Evolutionary conservation across 805 yeast genomes (phyloP).

Genomic region (Teunomyces cretensis): DNA sequence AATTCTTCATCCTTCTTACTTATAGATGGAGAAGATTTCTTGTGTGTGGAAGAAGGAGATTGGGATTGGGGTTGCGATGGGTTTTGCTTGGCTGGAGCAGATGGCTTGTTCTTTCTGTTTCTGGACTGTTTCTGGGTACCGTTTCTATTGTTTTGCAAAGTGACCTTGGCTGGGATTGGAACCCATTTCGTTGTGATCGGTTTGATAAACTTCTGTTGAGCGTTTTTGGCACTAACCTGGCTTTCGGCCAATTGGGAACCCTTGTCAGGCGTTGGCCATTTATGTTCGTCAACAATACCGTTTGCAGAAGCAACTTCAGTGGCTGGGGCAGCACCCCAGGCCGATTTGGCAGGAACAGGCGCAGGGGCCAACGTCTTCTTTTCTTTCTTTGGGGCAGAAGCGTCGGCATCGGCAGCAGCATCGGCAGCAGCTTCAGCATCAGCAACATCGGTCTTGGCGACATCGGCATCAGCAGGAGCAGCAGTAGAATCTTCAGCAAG

Average conservation of each 20-base stretch:
- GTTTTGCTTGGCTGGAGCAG: conserved; percentile 18
- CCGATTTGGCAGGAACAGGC: conserved; percentile 44
- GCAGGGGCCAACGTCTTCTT: conserved; percentile 44
- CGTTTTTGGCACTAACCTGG: conserved; percentile 10
- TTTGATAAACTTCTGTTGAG: conserved; percentile 37
- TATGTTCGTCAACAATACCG: conserved; percentile 37
- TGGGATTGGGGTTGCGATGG: not conserved
- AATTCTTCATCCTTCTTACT: conserved; percentile 9
- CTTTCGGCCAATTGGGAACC: conserved; percentile 16
- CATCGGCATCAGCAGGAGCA: conserved; percentile 7
- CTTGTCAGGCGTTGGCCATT: conserved; percentile 45
- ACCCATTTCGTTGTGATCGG: conserved; percentile 46
- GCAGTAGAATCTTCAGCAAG: conserved; percentile 5
- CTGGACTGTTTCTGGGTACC: conserved; percentile 20
- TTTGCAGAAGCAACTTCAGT: conserved; percentile 10
- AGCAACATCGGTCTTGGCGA: conserved; percentile 3
- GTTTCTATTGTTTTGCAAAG: conserved; percentile 37
- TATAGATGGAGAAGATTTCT: conserved; percentile 6
- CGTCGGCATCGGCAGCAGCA: conserved; percentile 6
- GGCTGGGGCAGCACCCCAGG: conserved; percentile 35
- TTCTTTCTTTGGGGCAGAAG: conserved; percentile 17
- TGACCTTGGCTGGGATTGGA: conserved; percentile 43
- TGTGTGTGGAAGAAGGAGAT: conserved; percentile 2
- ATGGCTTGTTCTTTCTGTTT: conserved; percentile 29
- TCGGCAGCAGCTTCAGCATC: conserved; percentile 10